These are phyloP conservation scores for Yarrowia hollandica DNA, from an alignment of 805 yeast genomes.

Conservation along the genomic window DNA sequence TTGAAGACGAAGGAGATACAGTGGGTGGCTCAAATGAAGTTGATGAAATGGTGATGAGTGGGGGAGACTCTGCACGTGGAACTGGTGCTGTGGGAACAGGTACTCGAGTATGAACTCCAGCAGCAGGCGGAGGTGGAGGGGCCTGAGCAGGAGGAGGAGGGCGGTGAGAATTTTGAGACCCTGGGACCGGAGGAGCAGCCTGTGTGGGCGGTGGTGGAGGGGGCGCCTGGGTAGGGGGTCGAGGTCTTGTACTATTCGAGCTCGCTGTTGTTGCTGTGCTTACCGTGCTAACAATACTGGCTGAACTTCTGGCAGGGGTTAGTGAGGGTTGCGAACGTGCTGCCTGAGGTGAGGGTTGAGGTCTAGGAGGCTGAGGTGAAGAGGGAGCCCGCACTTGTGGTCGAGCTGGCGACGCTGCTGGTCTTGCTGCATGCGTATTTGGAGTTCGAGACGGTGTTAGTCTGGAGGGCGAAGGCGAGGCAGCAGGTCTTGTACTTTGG, in stretches of 20 bases:
- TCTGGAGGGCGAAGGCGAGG: neutral
- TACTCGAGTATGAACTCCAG: neutral
- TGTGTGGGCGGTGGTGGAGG: neutral
- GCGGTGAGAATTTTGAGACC: neutral
- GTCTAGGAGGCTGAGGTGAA: neutral
- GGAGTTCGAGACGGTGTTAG: slow-evolving; percentile 5
- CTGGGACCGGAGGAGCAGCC: neutral
- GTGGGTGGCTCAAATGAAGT: neutral
- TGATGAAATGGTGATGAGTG: neutral
- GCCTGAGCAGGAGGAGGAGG: slow-evolving; percentile 7
- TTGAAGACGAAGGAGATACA: neutral
- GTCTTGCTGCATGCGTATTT: neutral
- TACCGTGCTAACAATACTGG: neutral
- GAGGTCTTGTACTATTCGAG: neutral
- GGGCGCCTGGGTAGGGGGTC: neutral
- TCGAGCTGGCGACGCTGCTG: neutral
- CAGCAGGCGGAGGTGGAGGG: neutral
- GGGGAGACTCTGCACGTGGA: neutral
- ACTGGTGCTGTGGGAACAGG: neutral
- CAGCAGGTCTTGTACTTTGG: slow-evolving; percentile 1
- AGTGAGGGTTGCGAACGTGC: neutral
- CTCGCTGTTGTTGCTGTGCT: neutral
- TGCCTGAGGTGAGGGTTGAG: neutral
- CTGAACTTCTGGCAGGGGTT: slow-evolving; percentile 1
- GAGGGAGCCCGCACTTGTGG: neutral